phyloP scores from a whole-genome alignment of 352 stramenopile genomes.

The Pythium monospermum region DNA sequence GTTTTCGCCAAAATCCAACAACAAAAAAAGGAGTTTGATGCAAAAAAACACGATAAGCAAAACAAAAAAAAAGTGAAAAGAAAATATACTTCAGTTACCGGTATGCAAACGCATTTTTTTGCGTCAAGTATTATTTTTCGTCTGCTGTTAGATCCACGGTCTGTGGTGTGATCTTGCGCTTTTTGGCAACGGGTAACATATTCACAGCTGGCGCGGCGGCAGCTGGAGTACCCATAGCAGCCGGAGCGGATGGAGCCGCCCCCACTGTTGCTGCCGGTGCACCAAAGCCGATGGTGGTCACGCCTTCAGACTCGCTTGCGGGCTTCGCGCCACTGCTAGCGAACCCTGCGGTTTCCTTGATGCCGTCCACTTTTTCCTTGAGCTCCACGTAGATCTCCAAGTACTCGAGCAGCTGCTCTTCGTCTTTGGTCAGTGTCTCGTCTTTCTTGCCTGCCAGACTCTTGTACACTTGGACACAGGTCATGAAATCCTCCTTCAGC shows the following conservation, averaged over 20 bases:
- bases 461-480: slow-evolving; percentile 35
- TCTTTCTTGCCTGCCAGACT: slow-evolving; percentile 23
- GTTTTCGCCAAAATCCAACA: background rate
- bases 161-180: slow-evolving; percentile 41
- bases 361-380: slow-evolving; percentile 81
- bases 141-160: slow-evolving; percentile 4
- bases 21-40: background rate
- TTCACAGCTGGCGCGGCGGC: slow-evolving; percentile 40
- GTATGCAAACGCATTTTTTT: background rate
- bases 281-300: slow-evolving; percentile 75
- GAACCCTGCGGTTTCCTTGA: slow-evolving; percentile 42
- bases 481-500: slow-evolving; percentile 54
- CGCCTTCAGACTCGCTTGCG: slow-evolving; percentile 16
- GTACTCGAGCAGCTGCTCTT: slow-evolving; percentile 66
- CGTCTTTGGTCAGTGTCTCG: slow-evolving; percentile 24
- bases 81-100: background rate
- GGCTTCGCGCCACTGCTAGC: background rate
- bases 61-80: background rate
- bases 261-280: slow-evolving; percentile 12
- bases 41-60: background rate
- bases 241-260: slow-evolving; percentile 9
- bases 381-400: slow-evolving; percentile 83
- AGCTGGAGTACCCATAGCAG: background rate
- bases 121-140: slow-evolving; percentile 4
- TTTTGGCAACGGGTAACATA: slow-evolving; percentile 65